A percentile compares a stretch with the other conserved stretches of the same genome.
phyloP scores from a whole-genome alignment of 2,329 filamentous ascomycete genomes.

The Botrytis porri region DNA sequence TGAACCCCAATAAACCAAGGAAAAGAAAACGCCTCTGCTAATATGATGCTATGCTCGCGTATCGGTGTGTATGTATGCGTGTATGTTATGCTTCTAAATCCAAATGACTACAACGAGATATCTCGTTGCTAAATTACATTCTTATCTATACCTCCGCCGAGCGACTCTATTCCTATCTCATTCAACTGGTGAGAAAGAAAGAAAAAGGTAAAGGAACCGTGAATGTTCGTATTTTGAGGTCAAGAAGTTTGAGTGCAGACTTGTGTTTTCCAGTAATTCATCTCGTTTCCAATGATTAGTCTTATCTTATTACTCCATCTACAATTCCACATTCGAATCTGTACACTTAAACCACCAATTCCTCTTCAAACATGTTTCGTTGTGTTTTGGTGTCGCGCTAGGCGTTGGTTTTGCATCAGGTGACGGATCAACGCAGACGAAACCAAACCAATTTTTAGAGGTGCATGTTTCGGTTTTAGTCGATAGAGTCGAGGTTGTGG shows the following conservation, averaged over 20 bases:
- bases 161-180: neutral
- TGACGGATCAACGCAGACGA: constrained; percentile 35
- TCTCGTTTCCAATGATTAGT: neutral
- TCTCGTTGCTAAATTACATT: neutral
- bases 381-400: constrained; percentile 14
- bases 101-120: neutral
- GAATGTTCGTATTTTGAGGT: neutral
- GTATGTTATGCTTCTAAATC: neutral
- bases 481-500: constrained; percentile 22
- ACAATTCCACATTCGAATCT: constrained; percentile 26
- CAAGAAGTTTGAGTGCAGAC: neutral
- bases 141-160: neutral
- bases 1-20: neutral
- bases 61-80: neutral
- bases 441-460: constrained; percentile 34
- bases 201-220: neutral
- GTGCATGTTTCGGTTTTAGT: constrained; percentile 33
- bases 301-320: neutral
- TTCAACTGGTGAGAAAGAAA: neutral
- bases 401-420: constrained; percentile 26
- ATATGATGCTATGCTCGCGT: neutral
- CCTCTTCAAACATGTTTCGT: constrained; percentile 30
- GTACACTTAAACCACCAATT: constrained; percentile 34
- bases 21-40: neutral
- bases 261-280: neutral